phyloP scores from a whole-genome alignment of 805 yeast genomes.

The Kodamaea kakaduensis region DNA sequence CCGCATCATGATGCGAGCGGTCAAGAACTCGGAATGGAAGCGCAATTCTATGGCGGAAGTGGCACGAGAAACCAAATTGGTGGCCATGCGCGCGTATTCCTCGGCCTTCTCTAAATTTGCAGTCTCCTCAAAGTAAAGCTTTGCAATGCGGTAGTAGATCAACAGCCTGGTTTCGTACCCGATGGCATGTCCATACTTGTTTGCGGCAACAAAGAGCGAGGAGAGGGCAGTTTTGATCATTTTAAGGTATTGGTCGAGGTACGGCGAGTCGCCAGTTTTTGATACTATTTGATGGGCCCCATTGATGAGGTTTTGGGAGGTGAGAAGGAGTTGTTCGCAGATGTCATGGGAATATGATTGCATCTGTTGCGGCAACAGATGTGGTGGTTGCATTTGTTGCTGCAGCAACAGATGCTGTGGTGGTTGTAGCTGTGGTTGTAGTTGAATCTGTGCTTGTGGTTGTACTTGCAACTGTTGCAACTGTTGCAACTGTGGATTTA shows the following conservation, averaged over 20 bases:
- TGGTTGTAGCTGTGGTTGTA: too few relatives aligned
- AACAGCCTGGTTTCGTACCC: conserved; percentile 29
- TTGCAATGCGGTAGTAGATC: conserved; percentile 34
- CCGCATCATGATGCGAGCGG: conserved; percentile 33
- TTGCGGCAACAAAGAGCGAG: conserved; percentile 28
- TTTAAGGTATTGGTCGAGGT: conserved; percentile 18
- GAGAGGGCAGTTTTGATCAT: conserved; percentile 35
- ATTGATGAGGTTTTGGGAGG: conserved; percentile 14
- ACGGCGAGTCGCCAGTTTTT: neutral
- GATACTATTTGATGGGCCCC: conserved; percentile 19
- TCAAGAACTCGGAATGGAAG: conserved; percentile 33
- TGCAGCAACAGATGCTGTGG: too few relatives aligned
- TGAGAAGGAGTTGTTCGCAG: conserved; percentile 16
- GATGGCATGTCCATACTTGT: conserved; percentile 24
- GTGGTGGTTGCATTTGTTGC: too few relatives aligned
- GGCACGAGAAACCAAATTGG: conserved; percentile 26
- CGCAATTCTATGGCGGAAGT: conserved; percentile 11
- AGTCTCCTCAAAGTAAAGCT: conserved; percentile 40
- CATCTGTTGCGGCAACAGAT: too few relatives aligned
- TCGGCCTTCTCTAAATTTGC: conserved; percentile 39
- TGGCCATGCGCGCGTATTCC: conserved; percentile 30
- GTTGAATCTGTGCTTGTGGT: too few relatives aligned
- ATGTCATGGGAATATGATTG: too few relatives aligned
- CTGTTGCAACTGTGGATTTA: too few relatives aligned
- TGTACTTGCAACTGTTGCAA: too few relatives aligned